Percentiles rank a stretch among this genome's conserved stretches.
These are phyloP conservation scores for Pulicaria dysenterica DNA, from an alignment of 129 eudicot genomes.

Conservation along the genomic window DNA sequence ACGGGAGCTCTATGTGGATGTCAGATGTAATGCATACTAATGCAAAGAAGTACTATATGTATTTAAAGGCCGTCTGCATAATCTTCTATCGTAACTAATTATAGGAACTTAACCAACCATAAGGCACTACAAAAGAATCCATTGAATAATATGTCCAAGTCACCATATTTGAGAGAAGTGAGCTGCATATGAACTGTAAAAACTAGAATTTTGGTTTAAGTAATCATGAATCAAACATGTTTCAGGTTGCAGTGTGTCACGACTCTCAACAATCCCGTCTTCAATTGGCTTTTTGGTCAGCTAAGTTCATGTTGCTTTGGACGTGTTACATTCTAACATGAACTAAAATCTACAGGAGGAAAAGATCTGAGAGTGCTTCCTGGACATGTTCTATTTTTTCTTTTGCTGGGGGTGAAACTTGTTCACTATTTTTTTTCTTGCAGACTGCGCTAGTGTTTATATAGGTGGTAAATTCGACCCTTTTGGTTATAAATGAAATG, in stretches of 20 bases:
- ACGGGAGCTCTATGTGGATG: neutral
- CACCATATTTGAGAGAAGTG: slow-evolving; percentile 4
- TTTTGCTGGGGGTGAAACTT: too few relatives aligned
- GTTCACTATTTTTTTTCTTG: too few relatives aligned
- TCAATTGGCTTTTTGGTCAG: neutral
- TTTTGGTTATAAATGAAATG: too few relatives aligned
- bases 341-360: too few relatives aligned
- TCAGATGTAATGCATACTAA: slow-evolving; percentile 20
- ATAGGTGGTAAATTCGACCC: too few relatives aligned
- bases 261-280: neutral
- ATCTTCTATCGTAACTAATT: neutral
- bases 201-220: slow-evolving; percentile 4
- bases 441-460: too few relatives aligned
- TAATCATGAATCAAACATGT: neutral
- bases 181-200: neutral
- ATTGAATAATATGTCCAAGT: slow-evolving; percentile 30
- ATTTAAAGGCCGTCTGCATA: neutral
- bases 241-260: too few relatives aligned
- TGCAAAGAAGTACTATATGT: neutral
- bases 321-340: neutral
- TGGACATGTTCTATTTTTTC: too few relatives aligned
- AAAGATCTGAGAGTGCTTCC: too few relatives aligned
- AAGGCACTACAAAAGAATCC: slow-evolving; percentile 36
- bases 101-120: neutral
- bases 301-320: neutral